Percentiles rank a stretch among this genome's conserved stretches.
phyloP scores from a whole-genome alignment of 306 rosid species.

The Glycine soja region DNA sequence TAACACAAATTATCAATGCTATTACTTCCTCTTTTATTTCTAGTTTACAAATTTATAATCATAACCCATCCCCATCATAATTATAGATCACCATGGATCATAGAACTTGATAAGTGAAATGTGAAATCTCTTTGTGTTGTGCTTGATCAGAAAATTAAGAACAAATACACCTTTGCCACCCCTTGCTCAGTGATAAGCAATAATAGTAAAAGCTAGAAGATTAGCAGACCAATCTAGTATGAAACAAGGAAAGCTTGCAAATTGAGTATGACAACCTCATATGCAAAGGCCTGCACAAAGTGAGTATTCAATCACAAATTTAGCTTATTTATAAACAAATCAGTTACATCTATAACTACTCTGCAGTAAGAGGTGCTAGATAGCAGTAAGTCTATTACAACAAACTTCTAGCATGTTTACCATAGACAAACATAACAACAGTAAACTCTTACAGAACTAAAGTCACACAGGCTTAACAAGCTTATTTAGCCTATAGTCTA shows the following conservation, averaged over 20 bases:
- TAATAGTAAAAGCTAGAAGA: neutral
- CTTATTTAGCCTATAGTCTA: constrained; percentile 3
- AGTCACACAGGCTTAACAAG: neutral
- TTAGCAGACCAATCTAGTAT: neutral
- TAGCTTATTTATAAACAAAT: neutral
- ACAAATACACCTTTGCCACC: constrained; percentile 11
- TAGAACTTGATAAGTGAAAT: constrained; percentile 17
- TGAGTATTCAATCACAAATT: constrained; percentile 1
- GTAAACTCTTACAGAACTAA: neutral
- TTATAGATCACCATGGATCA: constrained; percentile 4
- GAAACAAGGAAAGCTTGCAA: neutral
- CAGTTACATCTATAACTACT: neutral
- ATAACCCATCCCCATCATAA: neutral
- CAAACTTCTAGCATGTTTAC: neutral
- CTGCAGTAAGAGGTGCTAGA: neutral
- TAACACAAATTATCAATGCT: neutral
- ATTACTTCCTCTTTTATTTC: neutral
- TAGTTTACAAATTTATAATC: constrained; percentile 27
- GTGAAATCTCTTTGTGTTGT: neutral
- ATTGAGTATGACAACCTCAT: neutral
- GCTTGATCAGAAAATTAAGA: neutral
- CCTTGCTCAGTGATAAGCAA: neutral
- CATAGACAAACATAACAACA: neutral
- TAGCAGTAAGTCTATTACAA: neutral
- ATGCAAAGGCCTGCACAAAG: neutral